A percentile compares a stretch with the other conserved stretches of the same genome.
These are phyloP conservation scores for Colletotrichum endophyticum DNA, from an alignment of 2,329 filamentous ascomycete genomes.

Conservation along the genomic window DNA sequence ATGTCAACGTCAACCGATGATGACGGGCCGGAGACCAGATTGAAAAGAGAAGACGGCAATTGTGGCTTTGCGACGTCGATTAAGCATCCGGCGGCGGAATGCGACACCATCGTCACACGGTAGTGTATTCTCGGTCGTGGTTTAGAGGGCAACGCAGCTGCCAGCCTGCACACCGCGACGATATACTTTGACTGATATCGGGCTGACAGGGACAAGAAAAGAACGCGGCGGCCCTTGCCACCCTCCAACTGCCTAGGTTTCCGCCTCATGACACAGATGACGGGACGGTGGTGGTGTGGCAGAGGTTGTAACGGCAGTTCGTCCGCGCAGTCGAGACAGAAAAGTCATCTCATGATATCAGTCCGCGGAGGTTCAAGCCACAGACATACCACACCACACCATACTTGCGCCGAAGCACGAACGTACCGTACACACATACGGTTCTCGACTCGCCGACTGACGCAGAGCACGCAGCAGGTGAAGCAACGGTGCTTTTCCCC, in stretches of 20 bases:
- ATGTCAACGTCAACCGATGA: conserved; percentile 11
- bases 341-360: conserved; percentile 13
- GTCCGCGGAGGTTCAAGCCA: background rate
- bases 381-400: background rate
- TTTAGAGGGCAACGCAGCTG: background rate
- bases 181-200: background rate
- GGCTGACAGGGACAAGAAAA: background rate
- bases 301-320: conserved; percentile 5
- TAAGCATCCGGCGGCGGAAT: background rate
- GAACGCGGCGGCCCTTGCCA: background rate
- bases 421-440: background rate
- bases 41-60: background rate
- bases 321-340: background rate
- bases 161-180: background rate
- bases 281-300: background rate
- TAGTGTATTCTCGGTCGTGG: background rate
- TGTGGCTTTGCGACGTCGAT: background rate
- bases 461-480: background rate
- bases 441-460: background rate
- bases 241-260: background rate
- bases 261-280: background rate
- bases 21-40: background rate
- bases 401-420: background rate
- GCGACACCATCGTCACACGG: background rate
- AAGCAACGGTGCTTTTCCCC: background rate